Evolutionary conservation across 345 rosid species (phyloP).

Genomic region (Moringa oleifera): DNA sequence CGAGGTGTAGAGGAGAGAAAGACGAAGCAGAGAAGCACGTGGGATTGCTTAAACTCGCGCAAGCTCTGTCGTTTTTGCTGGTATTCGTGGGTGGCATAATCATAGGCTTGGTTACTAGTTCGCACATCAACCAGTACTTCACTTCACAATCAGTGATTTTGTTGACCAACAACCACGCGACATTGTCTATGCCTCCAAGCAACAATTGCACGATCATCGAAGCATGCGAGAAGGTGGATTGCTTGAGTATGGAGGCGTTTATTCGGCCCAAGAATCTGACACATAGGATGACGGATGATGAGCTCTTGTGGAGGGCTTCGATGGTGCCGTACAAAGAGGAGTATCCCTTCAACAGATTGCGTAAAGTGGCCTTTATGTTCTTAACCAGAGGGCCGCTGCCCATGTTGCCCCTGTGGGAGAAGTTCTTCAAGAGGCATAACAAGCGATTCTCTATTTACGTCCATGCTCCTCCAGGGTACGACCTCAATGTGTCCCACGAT

Average conservation of each 20-base stretch:
- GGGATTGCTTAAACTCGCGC: slow-evolving; percentile 65
- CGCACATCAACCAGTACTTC: slow-evolving; percentile 61
- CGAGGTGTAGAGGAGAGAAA: slow-evolving; percentile 34
- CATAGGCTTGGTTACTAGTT: slow-evolving; percentile 62
- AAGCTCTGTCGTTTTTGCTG: slow-evolving; percentile 61
- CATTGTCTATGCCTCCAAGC: slow-evolving; percentile 13
- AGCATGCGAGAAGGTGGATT: slow-evolving; percentile 37
- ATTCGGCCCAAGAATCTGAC: slow-evolving; percentile 42
- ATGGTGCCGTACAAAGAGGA: slow-evolving; percentile 58
- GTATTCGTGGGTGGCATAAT: slow-evolving; percentile 81
- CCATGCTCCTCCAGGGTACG: slow-evolving; percentile 49
- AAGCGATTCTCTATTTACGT: slow-evolving; percentile 57
- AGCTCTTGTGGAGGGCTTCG: slow-evolving; percentile 87
- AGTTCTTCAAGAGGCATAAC: slow-evolving; percentile 63
- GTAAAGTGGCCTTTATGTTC: slow-evolving; percentile 86
- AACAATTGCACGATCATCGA: slow-evolving; percentile 29
- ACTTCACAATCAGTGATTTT: slow-evolving; percentile 35
- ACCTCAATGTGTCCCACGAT: slow-evolving; percentile 46
- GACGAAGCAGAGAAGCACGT: slow-evolving; percentile 45
- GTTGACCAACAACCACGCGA: slow-evolving; percentile 27
- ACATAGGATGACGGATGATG: slow-evolving; percentile 55
- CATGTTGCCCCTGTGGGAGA: slow-evolving; percentile 87
- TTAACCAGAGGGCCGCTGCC: slow-evolving; percentile 90
- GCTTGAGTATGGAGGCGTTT: slow-evolving; percentile 46
- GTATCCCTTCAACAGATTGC: slow-evolving; percentile 61